Evolutionary conservation across 495 filamentous ascomycete species (phyloP), one percentile per base, ranked within the genome.

Genomic region (Platismatia glauca): DNA sequence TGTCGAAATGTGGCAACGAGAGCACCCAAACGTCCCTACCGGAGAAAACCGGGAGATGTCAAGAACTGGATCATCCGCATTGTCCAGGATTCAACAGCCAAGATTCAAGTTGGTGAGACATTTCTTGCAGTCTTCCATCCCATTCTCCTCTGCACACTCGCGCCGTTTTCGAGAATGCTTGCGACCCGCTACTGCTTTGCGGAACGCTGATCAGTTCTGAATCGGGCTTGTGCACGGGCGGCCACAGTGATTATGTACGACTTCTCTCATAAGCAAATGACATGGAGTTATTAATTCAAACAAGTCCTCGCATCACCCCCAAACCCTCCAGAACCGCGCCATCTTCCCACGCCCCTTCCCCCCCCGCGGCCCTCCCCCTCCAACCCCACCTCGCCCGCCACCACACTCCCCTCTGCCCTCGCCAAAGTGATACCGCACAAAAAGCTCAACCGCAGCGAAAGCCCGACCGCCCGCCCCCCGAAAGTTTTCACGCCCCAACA

Each of bases 71-170:
- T 79, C 73, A 62, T 81, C 77, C 5, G 77, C 78, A 58, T 80
- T 79, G 66, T 79, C 78, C 34, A 81, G 64, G 43, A 81, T 72
- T 72, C 24, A 80, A 61, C 12, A 79, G 69, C 78, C 78, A 80
- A 22, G 67, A 67, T 13, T 72, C 53, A 15, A 63, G 35, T 66
- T 71, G 9, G 75, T 68, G 3, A 78, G 69, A 64, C 71, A 74
- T 57, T 73, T 60, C 37, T 66, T 66, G 8, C 65, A 73, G 43
- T 71, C 72, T 41, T 70, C 64, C 34, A 67, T 61, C 38, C 59
- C 66, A 20, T 67, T 39, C 5, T 68, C 70, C 64, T 50, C 67
- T 64, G 55, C 66, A 67, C 13, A 65, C 22, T 35, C 66, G 63
- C 15, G 66, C 73, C 29, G 76, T 68, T 33, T 61, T 55, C 0